phyloP scores from a whole-genome alignment of 768 basidiomycete genomes.

The Boletus vinaceobasis region DNA sequence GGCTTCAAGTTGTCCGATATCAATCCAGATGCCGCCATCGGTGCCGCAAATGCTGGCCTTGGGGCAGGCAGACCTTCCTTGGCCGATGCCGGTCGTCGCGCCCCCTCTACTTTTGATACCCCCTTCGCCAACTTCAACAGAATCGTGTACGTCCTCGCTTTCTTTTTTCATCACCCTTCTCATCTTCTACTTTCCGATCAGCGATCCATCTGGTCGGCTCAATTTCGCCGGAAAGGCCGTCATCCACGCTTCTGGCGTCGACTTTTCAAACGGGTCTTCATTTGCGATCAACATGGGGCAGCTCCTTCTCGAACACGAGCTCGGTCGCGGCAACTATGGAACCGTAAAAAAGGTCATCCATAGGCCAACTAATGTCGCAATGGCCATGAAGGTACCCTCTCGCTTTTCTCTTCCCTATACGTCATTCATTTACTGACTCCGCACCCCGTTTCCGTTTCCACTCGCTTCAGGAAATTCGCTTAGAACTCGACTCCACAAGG shows the following conservation, averaged over 20 bases:
- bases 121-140: slow-evolving; percentile 92
- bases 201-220: slow-evolving; percentile 94
- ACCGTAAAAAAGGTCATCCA: slow-evolving; percentile 96
- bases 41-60: slow-evolving; percentile 63
- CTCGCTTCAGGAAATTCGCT: slow-evolving; percentile 80
- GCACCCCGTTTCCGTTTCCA: background rate
- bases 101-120: slow-evolving; percentile 50
- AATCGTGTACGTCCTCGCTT: slow-evolving; percentile 70
- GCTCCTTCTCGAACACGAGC: slow-evolving; percentile 85
- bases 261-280: slow-evolving; percentile 86
- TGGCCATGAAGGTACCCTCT: slow-evolving; percentile 93
- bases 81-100: slow-evolving; percentile 37
- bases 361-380: slow-evolving; percentile 88
- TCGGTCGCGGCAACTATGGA: slow-evolving; percentile 96
- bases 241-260: slow-evolving; percentile 81
- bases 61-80: slow-evolving; percentile 63
- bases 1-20: slow-evolving; percentile 64
- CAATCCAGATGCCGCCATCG: slow-evolving; percentile 46
- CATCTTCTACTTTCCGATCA: slow-evolving; percentile 28
- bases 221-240: slow-evolving; percentile 94
- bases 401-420: background rate
- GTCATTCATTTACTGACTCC: slow-evolving; percentile 8
- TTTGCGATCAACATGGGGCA: slow-evolving; percentile 95
- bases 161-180: slow-evolving; percentile 4
- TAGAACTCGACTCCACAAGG: slow-evolving; percentile 91